phyloP scores from a whole-genome alignment of 2,329 filamentous ascomycete genomes.

The Botrytis fragariae region DNA sequence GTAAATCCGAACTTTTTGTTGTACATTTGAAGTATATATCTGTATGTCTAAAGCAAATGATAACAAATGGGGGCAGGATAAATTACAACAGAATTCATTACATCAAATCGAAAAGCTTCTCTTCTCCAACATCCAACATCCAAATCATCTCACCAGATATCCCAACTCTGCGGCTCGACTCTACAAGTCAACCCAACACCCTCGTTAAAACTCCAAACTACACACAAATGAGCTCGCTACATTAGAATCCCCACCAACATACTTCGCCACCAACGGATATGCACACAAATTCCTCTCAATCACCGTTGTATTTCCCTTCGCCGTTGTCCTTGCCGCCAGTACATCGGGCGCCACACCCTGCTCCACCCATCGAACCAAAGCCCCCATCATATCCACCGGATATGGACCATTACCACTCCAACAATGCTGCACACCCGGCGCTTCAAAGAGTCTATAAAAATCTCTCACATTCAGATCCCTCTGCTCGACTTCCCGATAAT shows the following conservation, averaged over 20 bases:
- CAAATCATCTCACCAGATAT: neutral
- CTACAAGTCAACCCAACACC: neutral
- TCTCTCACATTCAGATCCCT: slow-evolving; percentile 26
- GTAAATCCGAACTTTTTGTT: too few relatives aligned
- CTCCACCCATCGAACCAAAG: slow-evolving; percentile 38
- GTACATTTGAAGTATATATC: too few relatives aligned
- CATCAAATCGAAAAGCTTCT: too few relatives aligned
- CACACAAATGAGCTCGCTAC: slow-evolving; percentile 9
- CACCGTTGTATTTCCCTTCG: neutral
- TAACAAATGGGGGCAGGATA: too few relatives aligned
- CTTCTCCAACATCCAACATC: neutral
- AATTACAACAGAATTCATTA: too few relatives aligned
- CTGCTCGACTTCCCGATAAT: slow-evolving; percentile 30
- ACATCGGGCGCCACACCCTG: slow-evolving; percentile 35
- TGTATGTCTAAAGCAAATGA: too few relatives aligned
- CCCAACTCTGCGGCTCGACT: too few relatives aligned
- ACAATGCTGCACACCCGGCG: slow-evolving; percentile 40
- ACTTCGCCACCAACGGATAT: neutral
- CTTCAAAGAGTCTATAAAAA: slow-evolving; percentile 39
- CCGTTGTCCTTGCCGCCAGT: neutral
- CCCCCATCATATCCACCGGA: slow-evolving; percentile 30
- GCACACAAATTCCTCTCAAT: slow-evolving; percentile 1
- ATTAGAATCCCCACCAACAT: neutral
- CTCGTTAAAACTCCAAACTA: neutral
- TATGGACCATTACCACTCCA: slow-evolving; percentile 30